phyloP scores from a whole-genome alignment of 768 basidiomycete genomes.

The Kockovaella imperatae region DNA sequence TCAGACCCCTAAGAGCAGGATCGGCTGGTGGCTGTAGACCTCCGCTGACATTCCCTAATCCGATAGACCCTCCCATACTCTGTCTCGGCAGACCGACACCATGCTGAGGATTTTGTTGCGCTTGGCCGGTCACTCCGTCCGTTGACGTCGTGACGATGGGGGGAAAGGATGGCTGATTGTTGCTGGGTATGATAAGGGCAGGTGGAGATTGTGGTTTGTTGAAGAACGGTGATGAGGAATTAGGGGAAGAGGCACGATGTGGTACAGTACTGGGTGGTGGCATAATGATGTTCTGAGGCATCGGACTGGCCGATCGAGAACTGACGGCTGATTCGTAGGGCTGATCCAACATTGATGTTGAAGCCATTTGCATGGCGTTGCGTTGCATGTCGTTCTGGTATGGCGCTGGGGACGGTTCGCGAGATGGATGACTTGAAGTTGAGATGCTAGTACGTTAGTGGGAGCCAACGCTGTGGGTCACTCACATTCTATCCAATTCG shows the following conservation, averaged over 20 bases:
- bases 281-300: conserved; percentile 9
- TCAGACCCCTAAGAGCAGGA: conserved; percentile 26
- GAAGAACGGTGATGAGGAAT: conserved; percentile 17
- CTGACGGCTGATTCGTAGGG: conserved; percentile 3
- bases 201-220: conserved; percentile 36
- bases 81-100: conserved; percentile 11
- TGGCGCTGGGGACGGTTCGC: neutral
- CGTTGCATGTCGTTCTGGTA: neutral
- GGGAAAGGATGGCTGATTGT: conserved; percentile 20
- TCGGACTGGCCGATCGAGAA: conserved; percentile 20
- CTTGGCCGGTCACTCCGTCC: neutral
- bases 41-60: conserved; percentile 9
- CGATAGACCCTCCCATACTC: neutral
- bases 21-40: conserved; percentile 31
- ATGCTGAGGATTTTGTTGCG: conserved; percentile 5
- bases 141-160: conserved; percentile 24
- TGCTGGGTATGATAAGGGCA: conserved; percentile 32
- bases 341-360: too few species aligned
- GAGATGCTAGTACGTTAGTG: neutral
- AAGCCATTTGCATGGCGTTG: neutral
- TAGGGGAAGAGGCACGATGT: conserved; percentile 6
- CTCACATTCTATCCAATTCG: conserved; percentile 13
- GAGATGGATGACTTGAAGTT: conserved; percentile 1
- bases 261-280: conserved; percentile 10
- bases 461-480: neutral